Evolutionary conservation across 805 yeast species (phyloP).

Genomic region (Wickerhamiella spandovensis): DNA sequence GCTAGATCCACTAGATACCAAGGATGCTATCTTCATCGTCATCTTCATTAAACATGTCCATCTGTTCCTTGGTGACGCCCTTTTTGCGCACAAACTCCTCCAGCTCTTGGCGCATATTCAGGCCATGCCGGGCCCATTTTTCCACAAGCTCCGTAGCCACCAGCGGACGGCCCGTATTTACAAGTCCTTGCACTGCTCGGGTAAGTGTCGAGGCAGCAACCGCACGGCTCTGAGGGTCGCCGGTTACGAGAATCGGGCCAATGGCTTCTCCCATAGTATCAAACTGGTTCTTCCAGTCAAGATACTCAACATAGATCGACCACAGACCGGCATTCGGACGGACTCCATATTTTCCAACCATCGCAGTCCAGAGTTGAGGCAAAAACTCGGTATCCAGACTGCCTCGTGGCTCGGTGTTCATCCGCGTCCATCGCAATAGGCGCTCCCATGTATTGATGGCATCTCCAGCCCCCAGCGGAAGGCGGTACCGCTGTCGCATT

Average conservation of each 20-base stretch:
- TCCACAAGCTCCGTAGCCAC: conserved; percentile 14
- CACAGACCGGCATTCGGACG: conserved; percentile 13
- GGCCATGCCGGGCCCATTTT: conserved; percentile 12
- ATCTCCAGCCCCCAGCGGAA: conserved; percentile 10
- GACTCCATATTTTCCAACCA: conserved; percentile 3
- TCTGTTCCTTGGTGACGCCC: conserved; percentile 13
- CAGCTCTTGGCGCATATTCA: conserved; percentile 12
- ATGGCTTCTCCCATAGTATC: conserved; percentile 9
- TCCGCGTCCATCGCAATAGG: conserved; percentile 14
- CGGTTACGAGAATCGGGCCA: conserved; percentile 6
- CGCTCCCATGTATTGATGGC: conserved; percentile 17
- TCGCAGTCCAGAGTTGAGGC: conserved; percentile 12
- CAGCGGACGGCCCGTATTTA: conserved; percentile 14
- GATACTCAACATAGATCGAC: conserved; percentile 12
- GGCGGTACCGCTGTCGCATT: conserved; percentile 9
- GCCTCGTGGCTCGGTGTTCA: conserved; percentile 12
- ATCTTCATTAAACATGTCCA: conserved; percentile 15
- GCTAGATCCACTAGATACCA: background rate
- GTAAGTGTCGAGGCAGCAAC: conserved; percentile 6
- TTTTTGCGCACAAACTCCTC: conserved; percentile 11
- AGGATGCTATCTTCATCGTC: conserved; percentile 16
- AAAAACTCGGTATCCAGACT: conserved; percentile 5
- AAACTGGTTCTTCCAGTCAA: conserved; percentile 13
- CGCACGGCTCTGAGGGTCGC: background rate
- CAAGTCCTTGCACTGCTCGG: conserved; percentile 12